phyloP scores from a whole-genome alignment of 169 alveolate genomes.

The Eimeria praecox region DNA sequence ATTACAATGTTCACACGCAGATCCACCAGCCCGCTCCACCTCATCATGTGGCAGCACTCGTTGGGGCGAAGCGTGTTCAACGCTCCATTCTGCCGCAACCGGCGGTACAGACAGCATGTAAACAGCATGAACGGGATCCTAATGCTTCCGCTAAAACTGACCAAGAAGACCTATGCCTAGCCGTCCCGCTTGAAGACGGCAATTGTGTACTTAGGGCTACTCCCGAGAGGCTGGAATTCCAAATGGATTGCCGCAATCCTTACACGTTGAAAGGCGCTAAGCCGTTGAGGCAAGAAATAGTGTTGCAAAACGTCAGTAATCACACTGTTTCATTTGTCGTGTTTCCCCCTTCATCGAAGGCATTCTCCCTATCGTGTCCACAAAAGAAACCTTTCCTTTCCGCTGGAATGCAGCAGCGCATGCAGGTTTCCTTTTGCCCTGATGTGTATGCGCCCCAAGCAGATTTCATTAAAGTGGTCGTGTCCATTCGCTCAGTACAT shows the following conservation, averaged over 20 bases:
- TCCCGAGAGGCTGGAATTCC: slow-evolving; percentile 31
- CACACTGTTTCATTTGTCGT: slow-evolving; percentile 37
- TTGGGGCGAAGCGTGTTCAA: not conserved
- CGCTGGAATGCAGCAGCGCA: slow-evolving; percentile 30
- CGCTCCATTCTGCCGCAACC: not conserved
- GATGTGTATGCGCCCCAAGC: slow-evolving; percentile 34
- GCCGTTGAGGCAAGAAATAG: not conserved
- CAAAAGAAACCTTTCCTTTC: slow-evolving; percentile 5
- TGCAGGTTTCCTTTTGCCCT: slow-evolving; percentile 13
- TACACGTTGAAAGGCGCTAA: not conserved
- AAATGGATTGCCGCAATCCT: not conserved
- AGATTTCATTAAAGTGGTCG: slow-evolving; percentile 3
- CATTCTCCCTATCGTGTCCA: slow-evolving; percentile 16
- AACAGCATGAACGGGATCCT: not conserved
- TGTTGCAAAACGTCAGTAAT: slow-evolving; percentile 24
- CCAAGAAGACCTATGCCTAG: not conserved
- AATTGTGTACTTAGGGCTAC: slow-evolving; percentile 15
- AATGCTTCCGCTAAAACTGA: not conserved
- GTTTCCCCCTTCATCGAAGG: slow-evolving; percentile 23
- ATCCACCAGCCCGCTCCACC: not conserved
- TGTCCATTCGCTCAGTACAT: not conserved
- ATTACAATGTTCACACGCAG: not conserved
- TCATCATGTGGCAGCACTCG: not conserved
- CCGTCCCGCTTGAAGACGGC: not conserved
- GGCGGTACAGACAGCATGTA: not conserved